Base-by-base conservation (phyloP, 192 early-diverging fungal species). In the Podila horticola region DNA sequence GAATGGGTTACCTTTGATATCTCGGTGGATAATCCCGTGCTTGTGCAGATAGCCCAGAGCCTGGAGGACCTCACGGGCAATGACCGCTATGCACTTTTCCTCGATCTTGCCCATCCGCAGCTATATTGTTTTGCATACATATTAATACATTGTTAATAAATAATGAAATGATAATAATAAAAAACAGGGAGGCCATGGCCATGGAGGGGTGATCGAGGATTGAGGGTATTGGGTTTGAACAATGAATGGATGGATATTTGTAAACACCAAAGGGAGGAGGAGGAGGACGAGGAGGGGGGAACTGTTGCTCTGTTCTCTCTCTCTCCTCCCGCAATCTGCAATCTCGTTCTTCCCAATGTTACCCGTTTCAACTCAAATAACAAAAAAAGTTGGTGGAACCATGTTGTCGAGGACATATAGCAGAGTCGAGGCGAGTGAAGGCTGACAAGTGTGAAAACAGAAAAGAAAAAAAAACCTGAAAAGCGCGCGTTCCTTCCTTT, bases 21-120 rank as follows among this genome's bases (percentile, higher is more conserved):
- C 98, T 62, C 98, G 89, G 73, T 99, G 98, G 75, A 99, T 97
- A 67, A 99, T 99, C 19, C 91, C 88, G 48, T 93, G 92, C 64
- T 95, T 95, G 79, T 99, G 98, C 49, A 99, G 85, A 84, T 98
- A 99, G 28, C 90, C 87, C 19, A 99, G 88, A 4, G 97, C 98
- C 58, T 90, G 77, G 61, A 98, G 86, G 11, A 98, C 92, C 75
- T 98, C 95, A 57, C 93, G 89, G 26, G 93, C 93, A 74, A 99
- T 95, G 60, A 96, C 88, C 12, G 95, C 92, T 36, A 95, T 96
- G 84, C 95, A 95, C 63, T 84, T 88, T 76, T 99, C 98, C 45
- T 96, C 96, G 15, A 99, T 90, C 55, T 55, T 55, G 52, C 71
- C 67, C 33, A 30, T 64, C 67, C 72, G 38, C 11, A 71, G 70